These are phyloP conservation scores for Xylariaceae sp. DNA, from an alignment of 2,329 filamentous ascomycete genomes.

Conservation along the genomic window DNA sequence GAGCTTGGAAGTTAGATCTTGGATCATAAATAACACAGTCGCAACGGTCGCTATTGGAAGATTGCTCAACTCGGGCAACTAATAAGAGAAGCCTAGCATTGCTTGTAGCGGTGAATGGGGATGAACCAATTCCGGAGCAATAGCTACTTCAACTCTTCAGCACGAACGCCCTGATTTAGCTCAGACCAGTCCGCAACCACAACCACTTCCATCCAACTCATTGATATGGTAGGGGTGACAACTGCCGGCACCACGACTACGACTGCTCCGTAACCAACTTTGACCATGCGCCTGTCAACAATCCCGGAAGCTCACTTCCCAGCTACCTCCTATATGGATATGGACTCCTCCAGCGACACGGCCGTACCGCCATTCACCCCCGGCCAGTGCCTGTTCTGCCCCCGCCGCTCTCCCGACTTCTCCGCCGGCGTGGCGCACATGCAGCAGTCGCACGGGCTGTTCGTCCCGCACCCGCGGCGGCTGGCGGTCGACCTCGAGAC, in stretches of 20 bases:
- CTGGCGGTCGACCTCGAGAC: conserved; percentile 39
- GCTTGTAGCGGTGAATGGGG: too few relatives aligned
- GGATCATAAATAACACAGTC: too few relatives aligned
- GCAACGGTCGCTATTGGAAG: too few relatives aligned
- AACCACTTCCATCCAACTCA: conserved; percentile 5
- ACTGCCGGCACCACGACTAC: conserved; percentile 12
- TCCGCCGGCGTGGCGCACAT: conserved; percentile 32
- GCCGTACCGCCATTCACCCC: conserved; percentile 14
- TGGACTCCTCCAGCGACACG: conserved; percentile 5
- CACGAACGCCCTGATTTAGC: too few relatives aligned
- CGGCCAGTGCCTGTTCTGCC: conserved; percentile 20
- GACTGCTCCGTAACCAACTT: conserved; percentile 6
- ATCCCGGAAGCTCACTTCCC: conserved; percentile 5
- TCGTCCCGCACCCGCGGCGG: conserved; percentile 30
- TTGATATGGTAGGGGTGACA: conserved; percentile 10
- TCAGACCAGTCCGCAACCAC: too few relatives aligned
- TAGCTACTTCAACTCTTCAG: too few relatives aligned
- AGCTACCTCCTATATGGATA: conserved; percentile 4
- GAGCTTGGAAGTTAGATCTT: too few relatives aligned
- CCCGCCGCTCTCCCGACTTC: conserved; percentile 9
- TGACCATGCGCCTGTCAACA: conserved; percentile 12
- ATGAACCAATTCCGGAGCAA: too few relatives aligned
- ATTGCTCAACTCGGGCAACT: too few relatives aligned
- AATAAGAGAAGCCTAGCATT: too few relatives aligned
- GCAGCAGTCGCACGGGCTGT: conserved; percentile 38